Conservation (phyloP, 371 early-diverging fungal species). For the Rhizopus arrhizus region DNA sequence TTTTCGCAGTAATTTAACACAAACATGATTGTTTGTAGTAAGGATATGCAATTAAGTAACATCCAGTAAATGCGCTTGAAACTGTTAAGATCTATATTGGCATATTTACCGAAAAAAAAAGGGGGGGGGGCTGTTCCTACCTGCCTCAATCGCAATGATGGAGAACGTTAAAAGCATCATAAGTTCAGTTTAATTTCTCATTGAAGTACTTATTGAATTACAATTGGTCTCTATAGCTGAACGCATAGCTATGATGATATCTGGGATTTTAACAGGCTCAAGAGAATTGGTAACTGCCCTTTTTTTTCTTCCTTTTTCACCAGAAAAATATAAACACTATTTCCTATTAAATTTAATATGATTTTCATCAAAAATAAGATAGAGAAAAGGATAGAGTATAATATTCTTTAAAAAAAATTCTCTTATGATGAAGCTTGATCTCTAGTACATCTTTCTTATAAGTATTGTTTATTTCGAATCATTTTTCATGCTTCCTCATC, state of each 20-base stretch:
- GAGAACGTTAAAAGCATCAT: no score
- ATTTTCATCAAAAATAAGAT: conserved; percentile 28
- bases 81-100: no score
- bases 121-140: not conserved
- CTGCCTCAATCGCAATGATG: no score
- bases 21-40: no score
- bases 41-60: no score
- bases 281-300: conserved; percentile 63
- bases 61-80: no score
- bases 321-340: conserved; percentile 83
- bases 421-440: not conserved
- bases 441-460: not conserved
- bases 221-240: conserved; percentile 28
- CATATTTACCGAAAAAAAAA: not conserved
- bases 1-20: no score
- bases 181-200: no score
- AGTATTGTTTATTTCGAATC: not conserved
- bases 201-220: conserved; percentile 21
- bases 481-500: conserved; percentile 3
- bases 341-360: conserved; percentile 37
- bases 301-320: conserved; percentile 67
- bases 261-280: conserved; percentile 56
- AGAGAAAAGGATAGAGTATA: conserved; percentile 7
- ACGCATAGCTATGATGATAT: conserved; percentile 21
- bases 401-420: conserved; percentile 11